Base-by-base conservation (phyloP, 352 stramenopile genomes). In the Phytophthora fragariae region DNA sequence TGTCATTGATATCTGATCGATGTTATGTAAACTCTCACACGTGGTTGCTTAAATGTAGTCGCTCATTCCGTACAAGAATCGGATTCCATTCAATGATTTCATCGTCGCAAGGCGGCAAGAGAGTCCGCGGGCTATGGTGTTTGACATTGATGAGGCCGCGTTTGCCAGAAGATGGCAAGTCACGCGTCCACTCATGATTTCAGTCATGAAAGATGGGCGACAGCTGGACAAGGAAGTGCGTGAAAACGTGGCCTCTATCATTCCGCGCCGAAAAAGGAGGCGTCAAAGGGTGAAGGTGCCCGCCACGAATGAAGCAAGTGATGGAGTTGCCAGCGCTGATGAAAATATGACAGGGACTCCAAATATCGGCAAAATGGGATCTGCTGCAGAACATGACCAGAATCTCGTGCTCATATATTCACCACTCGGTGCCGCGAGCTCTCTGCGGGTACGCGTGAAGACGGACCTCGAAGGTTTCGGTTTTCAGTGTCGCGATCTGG, bases 51-150 rank as follows among this genome's bases (percentile, higher is more conserved):
- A 10, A 27, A 55, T 31, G 4, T 37, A 89, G 72, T 63, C 69
- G 3, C 77, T 90, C 21, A 77, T 92, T 19, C 83, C 85, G 15
- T 68, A 68, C 47, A 78, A 81, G 57, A 76, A 83, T 37, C 83
- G 69, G 5, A 63, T 92, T 15, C 41, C 77, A n/a, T 92, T 92
- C 55, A 80, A 90, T 19, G 70, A 83, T 41, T 90, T 92, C 37
- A 84, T 92, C 37, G 35, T 64, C 11, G 60, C 41, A 19, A 79
- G 74, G 24, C 77, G 73, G 3, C 57, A 73, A 39, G 78, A 81
- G 33, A 74, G 52, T 31, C 72, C 69, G 14, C 79, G 80, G 1
- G 52, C 75, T 4, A 73, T 91, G 14, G 44, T 86, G 12, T 89
- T 90, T 27, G 84, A 92, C 39, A 84, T 90, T 17, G 79, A 92